Evolutionary conservation across 2,329 filamentous ascomycete species (phyloP).

Genomic region (Tricladium varicosporioides): DNA sequence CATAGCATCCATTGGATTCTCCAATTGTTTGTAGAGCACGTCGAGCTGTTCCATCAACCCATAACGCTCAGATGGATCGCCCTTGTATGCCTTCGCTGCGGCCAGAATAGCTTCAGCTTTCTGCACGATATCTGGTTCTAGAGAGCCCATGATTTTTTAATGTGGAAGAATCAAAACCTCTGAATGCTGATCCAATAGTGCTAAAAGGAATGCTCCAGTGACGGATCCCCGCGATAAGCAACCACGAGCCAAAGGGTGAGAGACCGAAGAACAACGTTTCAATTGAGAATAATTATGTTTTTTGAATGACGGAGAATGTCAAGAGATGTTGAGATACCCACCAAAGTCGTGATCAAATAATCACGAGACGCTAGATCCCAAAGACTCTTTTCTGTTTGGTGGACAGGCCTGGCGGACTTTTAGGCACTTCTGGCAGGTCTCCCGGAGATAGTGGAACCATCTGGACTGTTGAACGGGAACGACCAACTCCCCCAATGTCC

Average conservation of each 20-base stretch:
- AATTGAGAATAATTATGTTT: no score
- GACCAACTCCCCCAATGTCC: no score
- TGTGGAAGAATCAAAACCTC: no score
- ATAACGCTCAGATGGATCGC: constrained; percentile 5
- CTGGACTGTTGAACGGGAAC: no score
- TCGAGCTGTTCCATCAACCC: constrained; percentile 13
- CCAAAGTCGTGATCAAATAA: background rate
- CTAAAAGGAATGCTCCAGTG: background rate
- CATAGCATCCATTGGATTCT: constrained; percentile 15
- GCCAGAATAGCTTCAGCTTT: constrained; percentile 14
- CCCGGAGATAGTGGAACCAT: no score
- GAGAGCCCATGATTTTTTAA: constrained; percentile 1
- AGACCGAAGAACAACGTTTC: background rate
- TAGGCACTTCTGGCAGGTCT: no score
- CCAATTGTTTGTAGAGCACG: constrained; percentile 9
- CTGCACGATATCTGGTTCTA: constrained; percentile 4
- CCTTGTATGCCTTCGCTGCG: constrained; percentile 7
- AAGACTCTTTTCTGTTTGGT: no score
- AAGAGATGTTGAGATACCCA: background rate
- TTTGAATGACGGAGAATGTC: no score
- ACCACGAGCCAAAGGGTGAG: background rate
- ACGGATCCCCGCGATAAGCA: background rate
- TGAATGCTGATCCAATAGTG: no score
- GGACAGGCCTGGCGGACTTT: no score
- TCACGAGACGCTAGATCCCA: background rate